Base-by-base conservation (phyloP, 192 early-diverging fungal genomes). In the Lunasporangiospora selenospora region DNA sequence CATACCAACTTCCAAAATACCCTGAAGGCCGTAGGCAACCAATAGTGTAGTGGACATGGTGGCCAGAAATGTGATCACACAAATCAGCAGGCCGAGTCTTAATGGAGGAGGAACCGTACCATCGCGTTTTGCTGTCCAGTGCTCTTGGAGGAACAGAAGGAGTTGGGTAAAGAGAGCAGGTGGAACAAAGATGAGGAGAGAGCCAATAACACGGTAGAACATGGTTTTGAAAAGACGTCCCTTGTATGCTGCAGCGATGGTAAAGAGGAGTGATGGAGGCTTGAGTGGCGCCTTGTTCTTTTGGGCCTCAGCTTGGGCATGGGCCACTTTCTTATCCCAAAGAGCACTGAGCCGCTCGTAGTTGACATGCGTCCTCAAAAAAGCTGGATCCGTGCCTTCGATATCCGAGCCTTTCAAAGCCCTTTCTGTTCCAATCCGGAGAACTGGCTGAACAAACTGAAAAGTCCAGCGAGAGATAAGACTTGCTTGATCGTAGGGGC, bases 1-100 rank as follows among this genome's bases (percentile, higher is more conserved):
- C 80, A 90, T 84, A 33, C 86, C 86, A 6, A 80, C 82, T 24
- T 82, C 82, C 49, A 89, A 81, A 51, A n/a, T 21, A 9, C 23
- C 37, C 27, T 11, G 12, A 33, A 24, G 24, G 6, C 13, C 21
- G 15, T 23, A 12, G 3, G 19, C 39, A n/a, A 53, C 13, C 5
- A 62, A 1, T 4, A 62, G 1, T 0, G 60, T 34, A 26, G 13
- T 13, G 12, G 15, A 1, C 1, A 62, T 4, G n/a, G n/a, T 52
- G 36, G 16, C 29, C 6, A 31, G 5, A 7, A 62, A n/a, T 16
- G 49, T 27, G 24, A 19, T 21, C 12, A 49, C 2, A 8, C 45
- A 44, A 3, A 60, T 30, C 12, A 53, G 9, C 4, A 53, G 11
- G 6, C 52, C 52, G 41, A 4, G 5, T n/a, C 15, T 44, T 19